A percentile compares a stretch with the other conserved stretches of the same genome.
phyloP scores from a whole-genome alignment of 176 grass and related monocot genomes.

The Elaeis guineensis region DNA sequence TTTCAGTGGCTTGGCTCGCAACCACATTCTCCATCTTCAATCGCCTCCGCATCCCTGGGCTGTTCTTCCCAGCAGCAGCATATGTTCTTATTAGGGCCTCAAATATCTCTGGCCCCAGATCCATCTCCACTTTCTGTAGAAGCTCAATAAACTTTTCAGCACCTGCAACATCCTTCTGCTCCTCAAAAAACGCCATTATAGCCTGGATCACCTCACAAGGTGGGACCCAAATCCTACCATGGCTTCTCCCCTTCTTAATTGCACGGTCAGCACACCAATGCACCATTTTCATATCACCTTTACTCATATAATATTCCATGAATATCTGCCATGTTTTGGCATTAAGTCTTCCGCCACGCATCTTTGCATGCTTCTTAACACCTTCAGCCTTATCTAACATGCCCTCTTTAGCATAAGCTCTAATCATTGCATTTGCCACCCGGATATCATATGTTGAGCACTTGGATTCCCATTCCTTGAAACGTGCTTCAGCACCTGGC shows the following conservation, averaged over 20 bases:
- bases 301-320: constrained; percentile 69
- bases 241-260: constrained; percentile 84
- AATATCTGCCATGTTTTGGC: constrained; percentile 90
- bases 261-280: constrained; percentile 71
- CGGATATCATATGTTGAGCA: constrained; percentile 69
- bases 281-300: constrained; percentile 65
- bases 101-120: constrained; percentile 47
- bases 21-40: constrained; percentile 67
- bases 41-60: constrained; percentile 60
- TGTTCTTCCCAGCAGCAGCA: constrained; percentile 50
- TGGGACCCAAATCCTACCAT: constrained; percentile 53
- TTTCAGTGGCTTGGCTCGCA: constrained; percentile 26
- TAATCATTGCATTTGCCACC: constrained; percentile 88
- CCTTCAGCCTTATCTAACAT: constrained; percentile 68
- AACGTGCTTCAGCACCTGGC: constrained; percentile 68
- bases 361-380: constrained; percentile 64
- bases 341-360: constrained; percentile 66
- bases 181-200: constrained; percentile 63
- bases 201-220: constrained; percentile 21
- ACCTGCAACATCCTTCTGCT: constrained; percentile 41
- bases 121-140: constrained; percentile 50
- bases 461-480: constrained; percentile 79
- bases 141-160: constrained; percentile 56
- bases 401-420: constrained; percentile 66
- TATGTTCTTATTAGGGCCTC: constrained; percentile 55